Percentiles rank a stretch among this genome's conserved stretches.
Evolutionary conservation across 23 red algal genomes (phyloP).

Genomic region (Gracilaria gracilis): DNA sequence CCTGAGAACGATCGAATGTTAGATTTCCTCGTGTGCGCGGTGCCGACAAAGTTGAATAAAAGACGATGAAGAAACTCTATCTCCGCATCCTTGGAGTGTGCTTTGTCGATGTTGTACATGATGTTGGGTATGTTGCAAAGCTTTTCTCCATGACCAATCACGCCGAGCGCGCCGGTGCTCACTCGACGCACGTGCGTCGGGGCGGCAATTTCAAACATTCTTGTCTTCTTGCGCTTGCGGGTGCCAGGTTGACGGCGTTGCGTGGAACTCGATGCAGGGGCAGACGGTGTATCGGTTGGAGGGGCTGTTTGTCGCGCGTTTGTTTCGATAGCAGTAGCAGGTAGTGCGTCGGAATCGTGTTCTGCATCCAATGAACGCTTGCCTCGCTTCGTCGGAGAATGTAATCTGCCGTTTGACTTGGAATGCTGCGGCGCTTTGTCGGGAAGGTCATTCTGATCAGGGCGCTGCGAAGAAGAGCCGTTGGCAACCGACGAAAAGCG

Average conservation of each 20-base stretch:
- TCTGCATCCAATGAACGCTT: neutral
- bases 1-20: slow-evolving; percentile 45
- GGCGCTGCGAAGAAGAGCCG: no score
- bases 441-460: no score
- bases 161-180: neutral
- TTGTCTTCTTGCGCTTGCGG: slow-evolving; percentile 46
- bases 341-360: neutral
- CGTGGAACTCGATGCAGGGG: neutral
- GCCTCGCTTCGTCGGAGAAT: neutral
- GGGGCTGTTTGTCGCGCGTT: no score
- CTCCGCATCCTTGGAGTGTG: slow-evolving; percentile 3
- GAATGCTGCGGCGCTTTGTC: no score
- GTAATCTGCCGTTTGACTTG: no score
- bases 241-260: neutral
- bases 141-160: neutral
- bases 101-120: slow-evolving; percentile 1
- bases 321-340: no score
- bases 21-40: neutral
- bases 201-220: slow-evolving; percentile 36
- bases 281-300: neutral
- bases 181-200: neutral
- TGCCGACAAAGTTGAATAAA: slow-evolving; percentile 48
- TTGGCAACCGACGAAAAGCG: no score
- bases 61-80: slow-evolving; percentile 48
- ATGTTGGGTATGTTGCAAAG: slow-evolving; percentile 44